Evolutionary conservation across 2,329 filamentous ascomycete species (phyloP), one percentile per base, ranked within the genome.

Genomic region (Trichophyton mentagrophytes): DNA sequence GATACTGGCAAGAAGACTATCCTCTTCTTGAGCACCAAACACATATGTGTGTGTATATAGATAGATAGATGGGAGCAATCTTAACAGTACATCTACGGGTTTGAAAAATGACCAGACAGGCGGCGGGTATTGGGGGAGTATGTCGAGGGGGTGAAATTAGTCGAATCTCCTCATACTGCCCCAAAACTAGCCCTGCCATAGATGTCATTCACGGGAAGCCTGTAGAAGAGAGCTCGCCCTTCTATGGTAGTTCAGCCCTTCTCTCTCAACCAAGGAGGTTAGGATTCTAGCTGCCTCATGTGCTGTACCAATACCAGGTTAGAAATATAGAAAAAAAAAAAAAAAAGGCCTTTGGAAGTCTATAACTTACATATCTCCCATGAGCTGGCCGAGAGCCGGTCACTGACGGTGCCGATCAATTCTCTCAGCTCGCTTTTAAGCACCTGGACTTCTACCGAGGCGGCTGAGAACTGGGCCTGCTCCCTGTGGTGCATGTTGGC

Each of bases 351-450:
- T 11, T 1, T 49, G 13, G 46, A 6, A 49, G 33, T 11, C 13
- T 47, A n/a, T 44, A 36, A 60, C 64, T 60, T 61, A 65, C 64
- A 64, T 61, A 65, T 64, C 27, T 65, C 61, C 64, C 64, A 65
- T 22, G 62, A 57, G 46, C 57, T 49, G n/a, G 61, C 61, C 8
- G 47, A 55, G 15, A 65, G 47, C 3, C 53, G 64, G 2, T 63
- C 46, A 57, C 61, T 61, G 5, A 64, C 62, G 17, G 61, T 55
- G 5, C 13, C 17, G 38, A 64, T 64, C 56, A 65, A 56, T n/a
- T 61, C 59, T 5, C 57, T 61, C 9, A 65, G 36, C 15, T 65
- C 62, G n/a, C 27, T 60, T 44, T 64, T 64, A 17, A 65, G 36
- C 33, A 57, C 59, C 42, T 60, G 59, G 20, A 61, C 56, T 27